Conservation (phyloP, 345 rosid genomes). For the Populus simonii region DNA sequence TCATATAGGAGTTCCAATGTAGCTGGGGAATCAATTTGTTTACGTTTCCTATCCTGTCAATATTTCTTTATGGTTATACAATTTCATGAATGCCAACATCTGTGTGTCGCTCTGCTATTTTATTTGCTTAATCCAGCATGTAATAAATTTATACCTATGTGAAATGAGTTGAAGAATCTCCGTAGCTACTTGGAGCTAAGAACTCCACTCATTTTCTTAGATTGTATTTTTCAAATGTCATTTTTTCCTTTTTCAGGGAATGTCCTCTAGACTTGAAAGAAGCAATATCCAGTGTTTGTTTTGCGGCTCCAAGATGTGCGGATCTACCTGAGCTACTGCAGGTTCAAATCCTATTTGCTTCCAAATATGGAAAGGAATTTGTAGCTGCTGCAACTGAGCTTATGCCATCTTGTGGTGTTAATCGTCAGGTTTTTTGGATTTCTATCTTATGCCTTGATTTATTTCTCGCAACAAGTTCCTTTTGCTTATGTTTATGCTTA, state of each 20-base stretch:
- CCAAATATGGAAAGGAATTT: conserved; percentile 89
- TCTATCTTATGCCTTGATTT: neutral
- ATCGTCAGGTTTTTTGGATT: conserved; percentile 68
- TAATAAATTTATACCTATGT: neutral
- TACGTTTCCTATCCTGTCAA: neutral
- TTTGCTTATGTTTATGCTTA: neutral
- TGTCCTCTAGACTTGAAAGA: conserved; percentile 95
- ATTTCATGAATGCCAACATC: neutral
- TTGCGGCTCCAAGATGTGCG: conserved; percentile 98
- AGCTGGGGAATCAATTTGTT: neutral
- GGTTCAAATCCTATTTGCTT: conserved; percentile 74
- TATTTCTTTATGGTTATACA: neutral
- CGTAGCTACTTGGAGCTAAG: neutral
- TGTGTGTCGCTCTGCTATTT: neutral
- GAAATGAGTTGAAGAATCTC: neutral
- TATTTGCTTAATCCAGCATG: conserved; percentile 6
- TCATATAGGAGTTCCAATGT: neutral
- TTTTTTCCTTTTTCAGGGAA: conserved; percentile 54
- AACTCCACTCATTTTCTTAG: neutral
- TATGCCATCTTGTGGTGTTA: conserved; percentile 93
- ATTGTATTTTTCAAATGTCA: conserved; percentile 5
- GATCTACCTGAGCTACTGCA: conserved; percentile 88
- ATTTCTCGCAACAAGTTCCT: neutral
- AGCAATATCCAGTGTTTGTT: conserved; percentile 88
- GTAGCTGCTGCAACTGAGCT: conserved; percentile 90